Base-by-base conservation (phyloP, 2,329 filamentous ascomycete species). In the Xylaria sp. region DNA sequence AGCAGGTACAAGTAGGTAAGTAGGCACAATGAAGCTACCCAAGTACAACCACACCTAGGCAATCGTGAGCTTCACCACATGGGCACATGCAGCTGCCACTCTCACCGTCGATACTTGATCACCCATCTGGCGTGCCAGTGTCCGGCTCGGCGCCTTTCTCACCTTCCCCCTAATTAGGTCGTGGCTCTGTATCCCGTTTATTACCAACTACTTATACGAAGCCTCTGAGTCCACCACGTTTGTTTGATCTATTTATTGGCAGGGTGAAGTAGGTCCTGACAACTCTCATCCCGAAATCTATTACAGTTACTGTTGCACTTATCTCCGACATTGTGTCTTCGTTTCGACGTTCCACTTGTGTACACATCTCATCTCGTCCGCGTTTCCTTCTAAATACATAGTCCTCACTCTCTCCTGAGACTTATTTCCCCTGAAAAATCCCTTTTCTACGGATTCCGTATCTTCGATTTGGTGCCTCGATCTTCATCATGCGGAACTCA, bases 401-500 rank as follows among this genome's bases (percentile, higher is more conserved):
- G 30, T 14, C 4, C 8, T 45, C 42, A 3, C n/a, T 39, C 6
- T 54, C 36, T 39, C 32, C 2, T 14, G 11, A 8, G 17, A 30
- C 6, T 47, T 32, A 17, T 36, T 19, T 32, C 24, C 34, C 1
- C 4, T 27, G 2, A 27, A 27, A 27, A 27, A 9, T 45, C 36
- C 50, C 8, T 47, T 51, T n/a, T 50, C 11, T 19, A 27, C 42
- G 19, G 2, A 61, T 8, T 9, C 5, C 3, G n/a, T 47, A 27
- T 12, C 21, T 4, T 27, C 14, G 12, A 12, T 8, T 30, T 19
- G 24, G 32, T 58, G 55, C 9, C 62, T 64, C 54, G 65, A 14
- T 21, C 17, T 8, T 63, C 4, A 76, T 73, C 73, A 72, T 71
- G 58, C 61, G 51, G 61, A 65, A 71, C 58, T 64, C 53, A 14